Evolutionary conservation across 2,329 filamentous ascomycete genomes (phyloP).

Genomic region (Aspergillus amoenus): DNA sequence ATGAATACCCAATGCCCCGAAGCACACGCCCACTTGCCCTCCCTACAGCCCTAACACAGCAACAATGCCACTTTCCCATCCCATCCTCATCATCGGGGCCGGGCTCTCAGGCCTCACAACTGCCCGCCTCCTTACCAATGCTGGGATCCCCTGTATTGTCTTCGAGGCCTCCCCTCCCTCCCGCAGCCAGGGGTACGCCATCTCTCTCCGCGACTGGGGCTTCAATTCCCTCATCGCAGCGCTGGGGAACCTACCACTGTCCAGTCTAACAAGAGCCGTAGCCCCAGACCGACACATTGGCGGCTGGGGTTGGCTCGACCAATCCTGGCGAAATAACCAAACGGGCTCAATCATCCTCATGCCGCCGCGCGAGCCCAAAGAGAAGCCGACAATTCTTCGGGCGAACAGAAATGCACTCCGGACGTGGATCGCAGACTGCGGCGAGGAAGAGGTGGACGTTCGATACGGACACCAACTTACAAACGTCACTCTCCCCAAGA

Average conservation of each 20-base stretch:
- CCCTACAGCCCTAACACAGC: neutral
- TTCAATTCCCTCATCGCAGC: constrained; percentile 3
- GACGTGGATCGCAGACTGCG: constrained; percentile 11
- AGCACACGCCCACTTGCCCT: neutral
- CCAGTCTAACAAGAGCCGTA: constrained; percentile 5
- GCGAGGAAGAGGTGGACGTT: constrained; percentile 12
- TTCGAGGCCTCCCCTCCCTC: constrained; percentile 11
- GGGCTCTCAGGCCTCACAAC: constrained; percentile 11
- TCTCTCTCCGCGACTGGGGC: constrained; percentile 11
- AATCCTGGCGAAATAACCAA: constrained; percentile 11
- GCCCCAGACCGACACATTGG: constrained; percentile 12
- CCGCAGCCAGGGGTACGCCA: constrained; percentile 14
- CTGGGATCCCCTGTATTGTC: constrained; percentile 7
- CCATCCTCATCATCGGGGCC: constrained; percentile 8
- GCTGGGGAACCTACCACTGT: constrained; percentile 4
- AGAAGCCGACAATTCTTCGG: constrained; percentile 2
- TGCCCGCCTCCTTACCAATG: constrained; percentile 10
- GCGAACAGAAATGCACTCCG: constrained; percentile 13
- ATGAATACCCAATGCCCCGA: neutral
- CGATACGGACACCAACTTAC: constrained; percentile 8
- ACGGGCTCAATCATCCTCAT: constrained; percentile 6
- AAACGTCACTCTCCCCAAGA: neutral
- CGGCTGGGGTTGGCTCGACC: constrained; percentile 15
- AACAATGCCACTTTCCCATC: neutral
- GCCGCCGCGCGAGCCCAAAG: constrained; percentile 1